Evolutionary conservation across 441 rosid species (phyloP).

Genomic region (Adansonia rubrostipa): DNA sequence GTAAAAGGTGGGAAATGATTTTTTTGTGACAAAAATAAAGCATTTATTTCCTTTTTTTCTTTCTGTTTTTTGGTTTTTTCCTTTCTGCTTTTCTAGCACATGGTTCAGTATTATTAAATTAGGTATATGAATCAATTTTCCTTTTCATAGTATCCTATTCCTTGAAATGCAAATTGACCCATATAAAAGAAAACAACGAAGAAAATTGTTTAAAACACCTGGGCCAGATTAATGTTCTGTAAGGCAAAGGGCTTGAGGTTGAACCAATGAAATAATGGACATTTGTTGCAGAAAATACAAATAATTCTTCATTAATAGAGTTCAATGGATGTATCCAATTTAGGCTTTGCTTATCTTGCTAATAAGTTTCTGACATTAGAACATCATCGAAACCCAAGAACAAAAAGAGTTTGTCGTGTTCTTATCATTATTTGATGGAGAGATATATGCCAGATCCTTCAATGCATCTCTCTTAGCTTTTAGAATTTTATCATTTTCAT

Average conservation of each 20-base stretch:
- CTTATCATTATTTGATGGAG: not conserved
- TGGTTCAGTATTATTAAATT: slow-evolving; percentile 17
- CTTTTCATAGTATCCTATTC: not conserved
- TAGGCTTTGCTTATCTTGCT: not conserved
- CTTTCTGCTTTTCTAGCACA: slow-evolving; percentile 9
- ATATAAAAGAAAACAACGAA: not conserved
- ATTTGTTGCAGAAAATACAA: not conserved
- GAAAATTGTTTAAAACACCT: not conserved
- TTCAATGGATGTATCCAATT: slow-evolving; percentile 13
- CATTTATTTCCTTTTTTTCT: slow-evolving; percentile 15
- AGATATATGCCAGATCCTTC: too few species aligned
- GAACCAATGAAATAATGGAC: not conserved
- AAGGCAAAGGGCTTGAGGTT: not conserved
- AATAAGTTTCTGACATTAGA: not conserved
- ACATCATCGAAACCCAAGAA: not conserved
- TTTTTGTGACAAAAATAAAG: not conserved
- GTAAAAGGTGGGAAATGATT: not conserved
- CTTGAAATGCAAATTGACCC: slow-evolving; percentile 13
- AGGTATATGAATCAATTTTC: not conserved
- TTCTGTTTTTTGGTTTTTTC: not conserved
- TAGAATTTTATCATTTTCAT: not conserved
- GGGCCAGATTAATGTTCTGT: slow-evolving; percentile 6
- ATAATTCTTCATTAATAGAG: not conserved
- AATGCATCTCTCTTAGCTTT: not conserved
- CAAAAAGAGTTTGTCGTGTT: slow-evolving; percentile 17